These are phyloP conservation scores for Kwoniella dendrophila DNA, from an alignment of 768 basidiomycete species.

Conservation along the genomic window DNA sequence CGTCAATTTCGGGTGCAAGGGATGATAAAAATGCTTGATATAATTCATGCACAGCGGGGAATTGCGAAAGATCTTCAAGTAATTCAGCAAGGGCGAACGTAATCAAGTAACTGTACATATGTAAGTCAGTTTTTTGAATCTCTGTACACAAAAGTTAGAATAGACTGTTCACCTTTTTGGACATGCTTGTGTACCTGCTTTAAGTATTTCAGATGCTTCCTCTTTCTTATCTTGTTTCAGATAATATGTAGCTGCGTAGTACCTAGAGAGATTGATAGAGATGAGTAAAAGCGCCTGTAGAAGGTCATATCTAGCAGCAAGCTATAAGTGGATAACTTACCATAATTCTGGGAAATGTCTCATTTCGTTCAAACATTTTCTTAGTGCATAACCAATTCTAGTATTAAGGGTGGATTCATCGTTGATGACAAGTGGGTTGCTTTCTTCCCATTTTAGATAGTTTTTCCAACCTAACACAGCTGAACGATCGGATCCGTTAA, in stretches of 20 bases:
- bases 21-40: constrained; percentile 73
- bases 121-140: background rate
- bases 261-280: no score
- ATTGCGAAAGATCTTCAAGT: constrained; percentile 67
- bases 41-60: constrained; percentile 68
- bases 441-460: constrained; percentile 94
- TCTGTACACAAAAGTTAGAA: no score
- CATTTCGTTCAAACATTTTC: constrained; percentile 88
- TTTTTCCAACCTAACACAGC: constrained; percentile 85
- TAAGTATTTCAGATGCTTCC: constrained; percentile 77
- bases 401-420: constrained; percentile 69
- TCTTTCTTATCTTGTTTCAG: constrained; percentile 72
- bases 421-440: constrained; percentile 89
- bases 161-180: constrained; percentile 66
- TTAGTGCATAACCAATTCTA: constrained; percentile 78
- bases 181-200: constrained; percentile 84
- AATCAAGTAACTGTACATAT: constrained; percentile 72
- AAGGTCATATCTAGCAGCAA: background rate
- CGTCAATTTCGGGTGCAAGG: constrained; percentile 60
- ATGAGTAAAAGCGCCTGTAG: background rate
- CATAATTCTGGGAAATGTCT: constrained; percentile 94
- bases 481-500: constrained; percentile 70
- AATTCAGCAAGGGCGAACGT: constrained; percentile 83
- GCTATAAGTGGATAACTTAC: constrained; percentile 58
- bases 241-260: constrained; percentile 87